A percentile compares a stretch with the other conserved stretches of the same genome.
Conservation (phyloP, 2,329 filamentous ascomycete species). For the Fusarium clavum region DNA sequence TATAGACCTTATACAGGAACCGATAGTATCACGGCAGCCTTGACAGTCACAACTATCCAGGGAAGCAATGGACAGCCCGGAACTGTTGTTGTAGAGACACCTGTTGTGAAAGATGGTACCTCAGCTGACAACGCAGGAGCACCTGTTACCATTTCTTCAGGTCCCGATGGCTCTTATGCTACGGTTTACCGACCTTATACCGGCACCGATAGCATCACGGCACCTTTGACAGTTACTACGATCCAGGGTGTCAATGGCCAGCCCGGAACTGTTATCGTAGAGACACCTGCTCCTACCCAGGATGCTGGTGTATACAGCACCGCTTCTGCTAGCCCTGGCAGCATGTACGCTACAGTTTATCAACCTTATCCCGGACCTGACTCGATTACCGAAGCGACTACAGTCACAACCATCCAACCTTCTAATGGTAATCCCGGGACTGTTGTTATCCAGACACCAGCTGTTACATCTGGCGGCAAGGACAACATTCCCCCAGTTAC, state of each 20-base stretch:
- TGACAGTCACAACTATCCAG: neutral
- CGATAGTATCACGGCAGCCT: neutral
- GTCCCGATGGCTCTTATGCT: neutral
- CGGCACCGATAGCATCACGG: neutral
- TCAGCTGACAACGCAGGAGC: neutral
- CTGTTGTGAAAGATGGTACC: neutral
- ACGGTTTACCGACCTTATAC: neutral
- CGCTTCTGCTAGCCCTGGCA: neutral
- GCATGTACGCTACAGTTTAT: constrained; percentile 20
- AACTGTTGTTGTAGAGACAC: neutral
- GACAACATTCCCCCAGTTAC: constrained; percentile 24
- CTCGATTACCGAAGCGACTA: constrained; percentile 17
- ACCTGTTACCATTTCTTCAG: neutral
- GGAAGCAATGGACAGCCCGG: neutral
- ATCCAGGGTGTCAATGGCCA: neutral
- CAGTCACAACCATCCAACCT: constrained; percentile 25
- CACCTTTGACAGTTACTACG: neutral
- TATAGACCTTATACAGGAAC: neutral
- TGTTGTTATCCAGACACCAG: constrained; percentile 29
- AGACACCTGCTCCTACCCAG: neutral
- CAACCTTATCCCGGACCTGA: constrained; percentile 24
- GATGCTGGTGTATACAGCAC: neutral
- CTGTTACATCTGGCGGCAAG: constrained; percentile 3
- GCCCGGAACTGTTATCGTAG: neutral
- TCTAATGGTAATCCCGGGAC: constrained; percentile 17